A percentile compares a stretch with the other conserved stretches of the same genome.
Evolutionary conservation across 768 basidiomycete species (phyloP).

Genomic region (Tylopilus balloui): DNA sequence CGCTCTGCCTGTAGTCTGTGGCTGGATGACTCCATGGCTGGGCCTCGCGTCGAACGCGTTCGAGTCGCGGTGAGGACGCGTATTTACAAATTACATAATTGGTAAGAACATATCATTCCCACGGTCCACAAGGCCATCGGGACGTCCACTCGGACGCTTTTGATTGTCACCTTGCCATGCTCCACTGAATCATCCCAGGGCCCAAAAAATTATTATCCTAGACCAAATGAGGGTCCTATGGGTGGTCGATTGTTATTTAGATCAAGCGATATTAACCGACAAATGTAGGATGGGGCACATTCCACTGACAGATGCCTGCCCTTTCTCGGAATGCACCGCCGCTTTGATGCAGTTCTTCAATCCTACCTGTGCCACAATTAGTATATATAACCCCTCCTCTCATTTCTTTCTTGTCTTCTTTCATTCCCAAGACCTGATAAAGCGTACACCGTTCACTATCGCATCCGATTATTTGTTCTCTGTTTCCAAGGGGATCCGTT

Average conservation of each 20-base stretch:
- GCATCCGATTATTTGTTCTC: conserved; percentile 11
- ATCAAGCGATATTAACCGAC: conserved; percentile 9
- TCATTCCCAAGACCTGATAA: conserved; percentile 9
- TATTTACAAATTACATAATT: conserved; percentile 18
- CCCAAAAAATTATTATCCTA: not conserved
- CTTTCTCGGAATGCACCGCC: conserved; percentile 34
- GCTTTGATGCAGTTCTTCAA: conserved; percentile 21
- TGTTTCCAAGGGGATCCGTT: conserved; percentile 17
- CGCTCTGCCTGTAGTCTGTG: conserved; percentile 37
- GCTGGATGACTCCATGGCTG: conserved; percentile 54
- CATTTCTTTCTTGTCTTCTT: conserved; percentile 8
- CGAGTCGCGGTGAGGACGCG: conserved; percentile 17
- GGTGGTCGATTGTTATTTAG: not conserved
- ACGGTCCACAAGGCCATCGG: conserved; percentile 1
- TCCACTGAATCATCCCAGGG: conserved; percentile 8
- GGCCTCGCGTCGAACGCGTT: conserved; percentile 16
- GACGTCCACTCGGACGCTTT: conserved; percentile 8
- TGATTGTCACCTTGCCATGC: conserved; percentile 5
- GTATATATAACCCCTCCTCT: conserved; percentile 21
- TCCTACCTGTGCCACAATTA: conserved; percentile 27
- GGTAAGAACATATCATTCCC: conserved; percentile 5
- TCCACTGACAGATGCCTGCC: conserved; percentile 10
- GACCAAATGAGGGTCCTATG: conserved; percentile 1
- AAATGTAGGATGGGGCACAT: conserved; percentile 10
- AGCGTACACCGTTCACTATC: not conserved